These are phyloP conservation scores for Annona cherimola DNA, from an alignment of 164 flowering plant species.

Conservation along the genomic window DNA sequence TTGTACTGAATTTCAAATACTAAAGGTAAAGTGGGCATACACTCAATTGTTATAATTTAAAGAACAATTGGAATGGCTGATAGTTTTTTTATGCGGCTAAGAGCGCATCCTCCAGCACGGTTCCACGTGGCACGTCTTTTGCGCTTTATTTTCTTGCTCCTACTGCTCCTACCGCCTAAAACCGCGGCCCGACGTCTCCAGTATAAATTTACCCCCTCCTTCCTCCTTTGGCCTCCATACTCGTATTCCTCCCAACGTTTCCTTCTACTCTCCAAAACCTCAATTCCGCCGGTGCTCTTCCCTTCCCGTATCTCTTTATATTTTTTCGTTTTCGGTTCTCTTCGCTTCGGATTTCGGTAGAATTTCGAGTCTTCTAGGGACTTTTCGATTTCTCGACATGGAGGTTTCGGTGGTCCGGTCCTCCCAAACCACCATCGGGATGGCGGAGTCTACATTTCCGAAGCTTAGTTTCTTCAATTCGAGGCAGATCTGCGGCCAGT, in stretches of 20 bases:
- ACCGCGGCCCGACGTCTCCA: neutral
- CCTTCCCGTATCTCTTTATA: neutral
- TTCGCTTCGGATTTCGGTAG: neutral
- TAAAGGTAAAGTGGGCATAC: too few species aligned
- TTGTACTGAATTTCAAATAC: too few species aligned
- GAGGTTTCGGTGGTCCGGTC: conserved; percentile 54
- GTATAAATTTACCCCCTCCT: neutral
- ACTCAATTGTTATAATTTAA: too few species aligned
- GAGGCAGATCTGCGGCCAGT: conserved; percentile 12
- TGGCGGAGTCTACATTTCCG: conserved; percentile 14
- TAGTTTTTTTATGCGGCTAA: neutral
- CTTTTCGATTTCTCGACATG: conserved; percentile 21
- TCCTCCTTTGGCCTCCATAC: neutral
- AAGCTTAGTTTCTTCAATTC: conserved; percentile 23
- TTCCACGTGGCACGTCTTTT: neutral
- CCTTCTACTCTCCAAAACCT: neutral
- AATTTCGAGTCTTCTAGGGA: neutral
- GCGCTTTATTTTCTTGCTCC: neutral
- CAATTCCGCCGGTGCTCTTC: neutral
- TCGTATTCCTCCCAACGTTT: neutral
- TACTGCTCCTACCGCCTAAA: neutral
- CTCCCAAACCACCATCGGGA: conserved; percentile 31
- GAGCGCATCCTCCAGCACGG: conserved; percentile 1
- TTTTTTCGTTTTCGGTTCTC: neutral
- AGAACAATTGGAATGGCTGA: too few species aligned